Base-by-base conservation (phyloP, 148 eudicot genomes). In the Euryodendron excelsum region DNA sequence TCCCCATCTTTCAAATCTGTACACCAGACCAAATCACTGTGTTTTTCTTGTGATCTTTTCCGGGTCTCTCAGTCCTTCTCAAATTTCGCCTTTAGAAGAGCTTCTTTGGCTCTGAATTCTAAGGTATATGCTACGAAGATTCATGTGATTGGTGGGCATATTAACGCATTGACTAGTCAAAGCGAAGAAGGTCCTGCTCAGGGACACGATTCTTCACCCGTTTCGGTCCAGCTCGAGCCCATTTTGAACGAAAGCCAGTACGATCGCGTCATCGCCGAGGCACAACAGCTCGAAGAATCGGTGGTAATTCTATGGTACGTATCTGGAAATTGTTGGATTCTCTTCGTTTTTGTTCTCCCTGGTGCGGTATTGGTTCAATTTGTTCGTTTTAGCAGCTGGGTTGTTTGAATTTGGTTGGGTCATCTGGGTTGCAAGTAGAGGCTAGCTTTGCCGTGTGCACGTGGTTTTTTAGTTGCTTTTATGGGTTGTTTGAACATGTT, bases 211-310 rank as follows among this genome's bases (percentile, higher is more conserved):
- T 73, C 75, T 30, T 37, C 27, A 55, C 85, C 88, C 14, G 80
- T 83, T 56, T 79, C 87, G 34, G 64, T 88, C 47, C 86, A 88
- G 64, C 78, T 88, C 21, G 69, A 77, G 72, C 86, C 83, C 3
- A 80, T 88, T 72, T 39, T 75, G n/a, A 79, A 81, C 48, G 91
- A 88, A 52, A 39, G 64, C 77, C 86, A 88, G 63, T 88, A 84
- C 70, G 86, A 88, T 88, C 87, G 80, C 23, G 83, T 88, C 52
- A 36, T 88, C 36, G 79, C 82, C 30, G 86, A 86, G 44, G 91
- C 89, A 3, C 86, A 88, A 62, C 87, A 76, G 80, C 83, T 82
- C 56, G 80, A 82, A 28, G 84, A 82, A 73, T 60, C 91, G 14
- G 66, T 86, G 10, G 75, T 86, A 0, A 65, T 88, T 82, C 13